Conservation (phyloP, 441 rosid genomes). For the Bocquillonia castaneifolia region DNA sequence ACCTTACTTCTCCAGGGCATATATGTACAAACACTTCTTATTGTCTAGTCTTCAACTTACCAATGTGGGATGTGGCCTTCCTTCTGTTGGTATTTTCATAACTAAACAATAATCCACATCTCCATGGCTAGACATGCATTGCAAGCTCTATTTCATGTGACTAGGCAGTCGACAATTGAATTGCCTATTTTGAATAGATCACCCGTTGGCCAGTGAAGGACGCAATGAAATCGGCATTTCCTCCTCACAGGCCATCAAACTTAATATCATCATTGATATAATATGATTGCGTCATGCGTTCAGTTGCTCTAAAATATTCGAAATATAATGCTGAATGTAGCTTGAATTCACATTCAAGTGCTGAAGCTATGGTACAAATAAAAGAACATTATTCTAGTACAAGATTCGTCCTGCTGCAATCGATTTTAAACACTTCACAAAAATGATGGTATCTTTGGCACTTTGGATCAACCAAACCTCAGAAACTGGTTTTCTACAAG, state of each 20-base stretch:
- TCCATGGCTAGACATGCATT: no score
- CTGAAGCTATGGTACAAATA: neutral
- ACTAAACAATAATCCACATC: no score
- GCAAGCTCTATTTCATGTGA: no score
- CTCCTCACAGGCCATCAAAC: no score
- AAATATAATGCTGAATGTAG: neutral
- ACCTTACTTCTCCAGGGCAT: no score
- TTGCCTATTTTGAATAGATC: no score
- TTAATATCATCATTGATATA: neutral
- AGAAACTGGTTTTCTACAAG: neutral
- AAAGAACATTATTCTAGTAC: neutral
- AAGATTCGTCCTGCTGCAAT: neutral
- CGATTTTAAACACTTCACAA: no score
- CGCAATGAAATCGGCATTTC: no score
- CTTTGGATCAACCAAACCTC: neutral
- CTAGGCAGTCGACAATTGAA: no score
- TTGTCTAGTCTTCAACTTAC: neutral
- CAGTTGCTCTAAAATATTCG: neutral
- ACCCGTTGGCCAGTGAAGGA: no score
- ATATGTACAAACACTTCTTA: no score
- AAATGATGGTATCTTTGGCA: neutral
- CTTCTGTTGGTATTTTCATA: no score
- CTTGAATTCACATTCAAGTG: neutral
- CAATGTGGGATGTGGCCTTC: neutral
- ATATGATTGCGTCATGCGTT: neutral